A percentile compares a stretch with the other conserved stretches of the same genome.
These are phyloP conservation scores for Cryptococcus wingfieldii DNA, from an alignment of 1,284 basidiomycete species.

Conservation along the genomic window DNA sequence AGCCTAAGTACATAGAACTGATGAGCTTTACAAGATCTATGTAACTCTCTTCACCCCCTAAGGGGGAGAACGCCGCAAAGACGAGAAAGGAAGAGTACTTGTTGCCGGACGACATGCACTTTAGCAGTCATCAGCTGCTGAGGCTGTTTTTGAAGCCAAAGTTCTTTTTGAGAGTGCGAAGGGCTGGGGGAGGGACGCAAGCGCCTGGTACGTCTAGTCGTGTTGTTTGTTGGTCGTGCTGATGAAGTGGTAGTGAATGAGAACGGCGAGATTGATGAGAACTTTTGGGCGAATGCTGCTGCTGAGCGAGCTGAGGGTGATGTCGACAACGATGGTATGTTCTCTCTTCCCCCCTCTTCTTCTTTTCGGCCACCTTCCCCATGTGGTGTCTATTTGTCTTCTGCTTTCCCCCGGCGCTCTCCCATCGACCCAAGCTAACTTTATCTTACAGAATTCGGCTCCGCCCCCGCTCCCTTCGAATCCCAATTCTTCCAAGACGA, in stretches of 20 bases:
- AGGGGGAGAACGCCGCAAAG: slow-evolving; percentile 40
- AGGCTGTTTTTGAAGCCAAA: slow-evolving; percentile 93
- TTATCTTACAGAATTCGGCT: slow-evolving; percentile 46
- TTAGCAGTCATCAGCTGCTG: slow-evolving; percentile 81
- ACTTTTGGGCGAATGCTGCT: slow-evolving; percentile 91
- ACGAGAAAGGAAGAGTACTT: slow-evolving; percentile 70
- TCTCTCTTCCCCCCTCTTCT: too few species aligned
- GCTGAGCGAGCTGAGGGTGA: slow-evolving; percentile 64
- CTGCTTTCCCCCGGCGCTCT: too few species aligned
- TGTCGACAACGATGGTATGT: slow-evolving; percentile 37
- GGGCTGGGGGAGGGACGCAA: too few species aligned
- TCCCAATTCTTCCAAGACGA: slow-evolving; percentile 98
- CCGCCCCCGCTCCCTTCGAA: slow-evolving; percentile 69
- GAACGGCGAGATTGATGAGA: slow-evolving; percentile 83
- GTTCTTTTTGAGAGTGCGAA: slow-evolving; percentile 54
- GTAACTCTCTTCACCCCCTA: slow-evolving; percentile 57
- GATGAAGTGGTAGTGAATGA: slow-evolving; percentile 35
- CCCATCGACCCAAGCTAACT: too few species aligned
- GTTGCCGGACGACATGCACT: slow-evolving; percentile 96
- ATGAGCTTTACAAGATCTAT: too few species aligned
- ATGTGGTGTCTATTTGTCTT: too few species aligned
- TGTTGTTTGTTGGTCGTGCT: too few species aligned
- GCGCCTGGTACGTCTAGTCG: too few species aligned
- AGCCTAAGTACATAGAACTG: too few species aligned
- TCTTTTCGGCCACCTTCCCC: too few species aligned